Conservation (phyloP, 2,329 filamentous ascomycete genomes). For the Ophiostoma fasciatum region DNA sequence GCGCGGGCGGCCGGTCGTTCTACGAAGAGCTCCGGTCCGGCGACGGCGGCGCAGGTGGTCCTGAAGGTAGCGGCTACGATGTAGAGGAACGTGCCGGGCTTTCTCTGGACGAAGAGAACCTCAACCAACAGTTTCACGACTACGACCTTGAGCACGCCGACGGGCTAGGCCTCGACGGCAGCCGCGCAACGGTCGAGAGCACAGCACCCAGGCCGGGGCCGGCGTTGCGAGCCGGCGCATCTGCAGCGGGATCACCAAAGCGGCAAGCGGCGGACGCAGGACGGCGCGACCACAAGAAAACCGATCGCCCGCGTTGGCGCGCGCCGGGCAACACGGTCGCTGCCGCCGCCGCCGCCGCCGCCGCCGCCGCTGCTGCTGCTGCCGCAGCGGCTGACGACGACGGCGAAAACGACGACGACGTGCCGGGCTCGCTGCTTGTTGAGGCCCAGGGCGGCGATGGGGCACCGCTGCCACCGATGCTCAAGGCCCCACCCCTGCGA, state of each 20-base stretch:
- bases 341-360: too few species aligned
- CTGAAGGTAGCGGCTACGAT: constrained; percentile 19
- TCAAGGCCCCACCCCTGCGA: constrained; percentile 14
- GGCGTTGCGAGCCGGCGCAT: neutral
- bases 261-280: neutral
- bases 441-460: constrained; percentile 23
- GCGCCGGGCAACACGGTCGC: too few species aligned
- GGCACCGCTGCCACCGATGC: constrained; percentile 8
- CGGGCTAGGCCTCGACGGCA: constrained; percentile 29
- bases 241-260: neutral
- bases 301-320: constrained; percentile 10
- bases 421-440: constrained; percentile 47
- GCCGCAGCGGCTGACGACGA: constrained; percentile 33
- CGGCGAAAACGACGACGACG: constrained; percentile 46
- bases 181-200: constrained; percentile 24
- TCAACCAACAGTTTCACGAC: constrained; percentile 35
- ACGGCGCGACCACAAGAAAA: neutral
- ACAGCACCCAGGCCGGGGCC: too few species aligned
- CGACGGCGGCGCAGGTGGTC: constrained; percentile 16
- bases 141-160: constrained; percentile 31
- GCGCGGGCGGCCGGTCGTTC: constrained; percentile 28
- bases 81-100: constrained; percentile 26
- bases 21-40: constrained; percentile 33
- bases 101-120: constrained; percentile 38
- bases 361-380: too few species aligned